Evolutionary conservation across 2,329 filamentous ascomycete species (phyloP), one percentile per base, ranked within the genome.

Genomic region (Hymenoscyphus fraxineus): DNA sequence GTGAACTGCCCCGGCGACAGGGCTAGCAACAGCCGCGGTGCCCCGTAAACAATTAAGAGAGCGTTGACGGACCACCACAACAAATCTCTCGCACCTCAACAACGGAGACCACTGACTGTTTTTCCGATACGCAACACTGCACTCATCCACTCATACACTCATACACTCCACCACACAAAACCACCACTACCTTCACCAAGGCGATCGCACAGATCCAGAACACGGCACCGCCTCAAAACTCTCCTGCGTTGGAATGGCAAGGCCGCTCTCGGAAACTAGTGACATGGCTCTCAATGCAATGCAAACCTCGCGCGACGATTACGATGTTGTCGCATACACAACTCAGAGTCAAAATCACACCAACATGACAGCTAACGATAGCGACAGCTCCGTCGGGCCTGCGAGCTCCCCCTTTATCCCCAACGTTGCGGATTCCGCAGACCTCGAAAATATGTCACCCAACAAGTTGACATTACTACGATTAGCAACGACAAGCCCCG

Each of bases 381-480:
- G 64, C 66, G 71, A 74, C 15, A 9, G 44, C 44, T 51, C 44
- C n/a, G 44, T 51, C 12, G 69, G 69, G 5, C 68, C 67, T 44
- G 72, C 70, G 40, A 73, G 70, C 64, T 75, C 73, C 9, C 74
- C 74, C 15, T 75, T 74, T 63, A 65, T 71, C 31, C 66, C 71
- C 19, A 69, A 68, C 61, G 63, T 70, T 13, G 58, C 65, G 22
- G 66, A 73, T 44, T 22, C 61, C 6, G 67, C 68, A 22, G 67
- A 74, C 60, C 60, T 62, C 27, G 74, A 75, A 62, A 75, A 74
- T 38, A 62, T 71, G 13, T 73, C 73, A 7, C 73, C 73, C 27
- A 70, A 58, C 64, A 75, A 71, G 54, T 47, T 64, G 6, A 51
- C 44, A 22, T 51, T 27, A 51, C 65, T 68, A 16, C 64, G 68